phyloP scores from a whole-genome alignment of 331 rosid genomes.

The Rhamnella rubrinervis region DNA sequence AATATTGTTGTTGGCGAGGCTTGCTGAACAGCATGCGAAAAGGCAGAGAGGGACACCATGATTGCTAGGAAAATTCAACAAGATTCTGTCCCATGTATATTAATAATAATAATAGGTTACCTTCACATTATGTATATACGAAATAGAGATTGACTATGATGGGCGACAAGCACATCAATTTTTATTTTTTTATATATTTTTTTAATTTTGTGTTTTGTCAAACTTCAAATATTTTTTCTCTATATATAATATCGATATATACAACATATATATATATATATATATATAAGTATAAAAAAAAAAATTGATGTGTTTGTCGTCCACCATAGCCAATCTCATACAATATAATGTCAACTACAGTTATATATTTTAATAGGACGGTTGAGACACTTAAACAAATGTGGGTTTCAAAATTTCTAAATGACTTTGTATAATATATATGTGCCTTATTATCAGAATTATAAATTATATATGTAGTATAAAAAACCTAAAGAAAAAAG shows the following conservation, averaged over 20 bases:
- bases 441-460: neutral
- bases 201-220: too few relatives aligned
- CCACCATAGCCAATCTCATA: too few relatives aligned
- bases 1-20: neutral
- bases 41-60: conserved; percentile 1
- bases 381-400: conserved; percentile 6
- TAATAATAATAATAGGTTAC: too few relatives aligned
- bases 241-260: too few relatives aligned
- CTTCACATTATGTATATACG: neutral
- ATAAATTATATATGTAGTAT: neutral
- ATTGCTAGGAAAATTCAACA: conserved; percentile 1
- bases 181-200: too few relatives aligned
- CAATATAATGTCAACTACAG: neutral
- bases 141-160: too few relatives aligned
- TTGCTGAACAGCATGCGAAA: neutral
- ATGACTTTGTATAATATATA: neutral
- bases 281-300: too few relatives aligned
- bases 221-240: too few relatives aligned
- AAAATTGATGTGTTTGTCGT: too few relatives aligned
- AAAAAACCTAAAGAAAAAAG: neutral
- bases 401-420: neutral
- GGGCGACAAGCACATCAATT: too few relatives aligned
- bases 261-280: too few relatives aligned
- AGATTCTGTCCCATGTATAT: neutral
- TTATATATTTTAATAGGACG: neutral